phyloP scores from a whole-genome alignment of 2,329 filamentous ascomycete species.

The Penicillium sp. region DNA sequence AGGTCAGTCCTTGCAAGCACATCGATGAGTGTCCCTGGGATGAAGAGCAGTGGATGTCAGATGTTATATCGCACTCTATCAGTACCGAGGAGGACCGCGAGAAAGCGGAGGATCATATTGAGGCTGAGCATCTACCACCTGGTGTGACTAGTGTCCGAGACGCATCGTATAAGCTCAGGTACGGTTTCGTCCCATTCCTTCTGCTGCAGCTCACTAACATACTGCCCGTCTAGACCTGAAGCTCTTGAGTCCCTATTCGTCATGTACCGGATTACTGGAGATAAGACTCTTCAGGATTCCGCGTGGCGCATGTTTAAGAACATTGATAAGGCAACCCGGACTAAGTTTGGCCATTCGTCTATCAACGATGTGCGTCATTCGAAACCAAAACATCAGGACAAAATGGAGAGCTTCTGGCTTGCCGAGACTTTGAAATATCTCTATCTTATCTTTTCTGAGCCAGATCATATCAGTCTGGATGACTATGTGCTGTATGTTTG shows the following conservation, averaged over 20 bases:
- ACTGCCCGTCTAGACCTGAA: slow-evolving; percentile 44
- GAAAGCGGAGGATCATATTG: slow-evolving; percentile 20
- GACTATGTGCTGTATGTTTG: slow-evolving; percentile 43
- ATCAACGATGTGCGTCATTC: slow-evolving; percentile 41
- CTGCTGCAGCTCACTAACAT: background rate
- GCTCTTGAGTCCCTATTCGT: slow-evolving; percentile 62
- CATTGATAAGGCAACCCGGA: slow-evolving; percentile 45
- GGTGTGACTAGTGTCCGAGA: slow-evolving; percentile 29
- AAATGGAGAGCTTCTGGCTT: slow-evolving; percentile 48
- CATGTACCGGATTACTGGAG: slow-evolving; percentile 59
- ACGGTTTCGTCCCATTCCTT: background rate
- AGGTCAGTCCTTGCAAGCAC: slow-evolving; percentile 51
- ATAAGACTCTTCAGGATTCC: slow-evolving; percentile 45
- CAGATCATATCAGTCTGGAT: slow-evolving; percentile 40
- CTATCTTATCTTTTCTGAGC: slow-evolving; percentile 45
- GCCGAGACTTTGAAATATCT: slow-evolving; percentile 47
- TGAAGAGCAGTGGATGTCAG: slow-evolving; percentile 42
- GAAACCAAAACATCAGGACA: slow-evolving; percentile 31
- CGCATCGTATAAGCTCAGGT: slow-evolving; percentile 33
- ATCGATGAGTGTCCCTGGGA: slow-evolving; percentile 52
- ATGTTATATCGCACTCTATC: slow-evolving; percentile 22
- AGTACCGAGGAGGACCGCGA: slow-evolving; percentile 16
- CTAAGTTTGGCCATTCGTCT: slow-evolving; percentile 44
- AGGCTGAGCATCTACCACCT: slow-evolving; percentile 24
- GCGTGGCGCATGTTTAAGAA: slow-evolving; percentile 52